Conservation (phyloP, 805 yeast genomes). For the Brettanomyces anomalus region DNA sequence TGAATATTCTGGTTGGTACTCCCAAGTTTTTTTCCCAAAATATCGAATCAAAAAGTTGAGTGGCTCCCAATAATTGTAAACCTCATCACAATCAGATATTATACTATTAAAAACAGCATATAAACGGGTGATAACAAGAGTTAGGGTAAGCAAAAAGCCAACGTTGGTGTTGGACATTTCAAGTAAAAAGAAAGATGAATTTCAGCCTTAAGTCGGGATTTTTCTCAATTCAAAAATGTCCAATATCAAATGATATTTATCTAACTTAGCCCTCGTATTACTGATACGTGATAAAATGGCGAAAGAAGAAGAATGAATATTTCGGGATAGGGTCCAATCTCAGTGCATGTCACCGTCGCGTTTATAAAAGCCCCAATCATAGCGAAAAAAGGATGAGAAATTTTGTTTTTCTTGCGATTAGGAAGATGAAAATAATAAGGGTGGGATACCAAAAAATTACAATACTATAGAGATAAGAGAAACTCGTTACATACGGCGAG, state of each 20-base stretch:
- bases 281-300: no score
- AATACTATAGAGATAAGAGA: neutral
- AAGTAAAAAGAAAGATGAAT: neutral
- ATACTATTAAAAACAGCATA: constrained; percentile 44
- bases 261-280: no score
- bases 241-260: no score
- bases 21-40: constrained; percentile 95
- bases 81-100: constrained; percentile 89
- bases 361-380: no score
- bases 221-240: no score
- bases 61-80: constrained; percentile 92
- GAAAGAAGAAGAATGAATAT: no score
- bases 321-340: no score
- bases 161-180: neutral
- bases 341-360: no score
- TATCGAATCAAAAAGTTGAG: constrained; percentile 66
- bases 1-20: constrained; percentile 83
- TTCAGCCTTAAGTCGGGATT: no score
- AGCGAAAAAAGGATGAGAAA: neutral
- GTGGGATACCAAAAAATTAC: neutral
- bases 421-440: neutral
- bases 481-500: no score
- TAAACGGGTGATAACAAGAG: constrained; percentile 5
- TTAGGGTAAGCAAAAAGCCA: neutral
- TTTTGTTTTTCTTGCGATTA: neutral